These are phyloP conservation scores for Ustilago bromivora DNA, from an alignment of 1,284 basidiomycete genomes.

Conservation along the genomic window DNA sequence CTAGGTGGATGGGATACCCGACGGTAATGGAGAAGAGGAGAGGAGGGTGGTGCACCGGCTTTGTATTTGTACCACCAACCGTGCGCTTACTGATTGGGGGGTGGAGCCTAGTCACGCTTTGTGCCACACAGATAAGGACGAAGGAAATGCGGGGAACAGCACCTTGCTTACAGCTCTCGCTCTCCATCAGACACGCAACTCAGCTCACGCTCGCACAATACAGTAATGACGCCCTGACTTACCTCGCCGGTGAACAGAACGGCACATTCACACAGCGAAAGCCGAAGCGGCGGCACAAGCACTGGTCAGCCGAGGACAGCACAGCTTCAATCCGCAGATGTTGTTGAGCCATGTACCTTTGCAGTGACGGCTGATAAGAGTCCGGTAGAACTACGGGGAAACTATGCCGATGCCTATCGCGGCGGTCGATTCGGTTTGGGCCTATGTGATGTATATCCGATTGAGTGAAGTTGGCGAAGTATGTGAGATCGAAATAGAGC, in stretches of 20 bases:
- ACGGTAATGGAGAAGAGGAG: background rate
- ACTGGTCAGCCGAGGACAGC: background rate
- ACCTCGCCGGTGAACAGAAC: conserved; percentile 5
- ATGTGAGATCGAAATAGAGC: too few relatives aligned
- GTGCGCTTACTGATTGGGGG: conserved; percentile 1
- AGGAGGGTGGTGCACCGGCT: background rate
- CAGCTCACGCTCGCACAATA: background rate
- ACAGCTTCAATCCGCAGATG: conserved; percentile 11
- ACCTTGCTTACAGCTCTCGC: background rate
- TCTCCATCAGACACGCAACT: background rate
- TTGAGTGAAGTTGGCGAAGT: too few relatives aligned
- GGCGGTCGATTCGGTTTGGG: too few relatives aligned
- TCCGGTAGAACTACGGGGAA: background rate
- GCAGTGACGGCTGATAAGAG: conserved; percentile 16
- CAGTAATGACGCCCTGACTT: background rate
- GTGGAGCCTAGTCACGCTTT: conserved; percentile 16
- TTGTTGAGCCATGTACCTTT: conserved; percentile 3
- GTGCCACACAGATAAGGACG: background rate
- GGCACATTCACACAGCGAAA: background rate
- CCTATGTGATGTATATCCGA: too few relatives aligned
- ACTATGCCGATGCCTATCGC: too few relatives aligned
- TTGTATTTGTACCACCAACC: conserved; percentile 13
- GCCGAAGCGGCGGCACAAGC: conserved; percentile 14
- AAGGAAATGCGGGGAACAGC: conserved; percentile 16
- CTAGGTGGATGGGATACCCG: background rate